These are phyloP conservation scores for Trichoderma hamatum DNA, from an alignment of 2,329 filamentous ascomycete genomes.

Conservation along the genomic window DNA sequence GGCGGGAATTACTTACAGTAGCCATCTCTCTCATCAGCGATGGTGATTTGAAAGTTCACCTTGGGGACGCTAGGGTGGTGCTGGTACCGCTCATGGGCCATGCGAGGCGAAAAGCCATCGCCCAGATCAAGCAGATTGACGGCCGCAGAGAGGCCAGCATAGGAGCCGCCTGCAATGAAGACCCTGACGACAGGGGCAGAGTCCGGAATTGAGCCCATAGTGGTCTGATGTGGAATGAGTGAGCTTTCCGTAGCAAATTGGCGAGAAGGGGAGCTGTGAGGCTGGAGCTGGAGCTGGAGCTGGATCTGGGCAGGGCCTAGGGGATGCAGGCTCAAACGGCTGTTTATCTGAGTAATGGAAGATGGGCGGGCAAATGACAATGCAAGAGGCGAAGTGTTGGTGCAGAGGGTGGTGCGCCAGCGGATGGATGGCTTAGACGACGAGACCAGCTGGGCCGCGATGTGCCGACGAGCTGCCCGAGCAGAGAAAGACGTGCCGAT, in stretches of 20 bases:
- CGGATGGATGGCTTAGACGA: not conserved
- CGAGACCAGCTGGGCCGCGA: constrained; percentile 3
- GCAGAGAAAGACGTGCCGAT: not conserved
- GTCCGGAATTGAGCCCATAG: constrained; percentile 39
- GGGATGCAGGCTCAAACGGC: not conserved
- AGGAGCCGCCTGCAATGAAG: constrained; percentile 71
- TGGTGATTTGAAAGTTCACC: constrained; percentile 67
- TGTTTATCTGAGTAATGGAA: not conserved
- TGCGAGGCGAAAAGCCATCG: constrained; percentile 57
- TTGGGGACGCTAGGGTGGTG: constrained; percentile 49
- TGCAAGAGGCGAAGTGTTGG: not conserved
- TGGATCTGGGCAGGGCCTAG: not conserved
- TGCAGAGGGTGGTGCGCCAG: not conserved
- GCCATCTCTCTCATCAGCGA: constrained; percentile 81
- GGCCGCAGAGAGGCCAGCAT: constrained; percentile 68
- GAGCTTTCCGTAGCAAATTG: constrained; percentile 10
- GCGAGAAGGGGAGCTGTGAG: not conserved
- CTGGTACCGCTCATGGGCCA: constrained; percentile 41
- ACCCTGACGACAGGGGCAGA: constrained; percentile 52
- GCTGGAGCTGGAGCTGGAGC: not conserved
- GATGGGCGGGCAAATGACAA: not conserved
- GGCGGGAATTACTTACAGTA: constrained; percentile 61
- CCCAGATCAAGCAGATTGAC: constrained; percentile 70
- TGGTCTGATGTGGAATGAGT: constrained; percentile 17
- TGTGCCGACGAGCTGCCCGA: constrained; percentile 8